These are phyloP conservation scores for Leishmania braziliensis DNA, from an alignment of 208 protist genomes.

Conservation along the genomic window DNA sequence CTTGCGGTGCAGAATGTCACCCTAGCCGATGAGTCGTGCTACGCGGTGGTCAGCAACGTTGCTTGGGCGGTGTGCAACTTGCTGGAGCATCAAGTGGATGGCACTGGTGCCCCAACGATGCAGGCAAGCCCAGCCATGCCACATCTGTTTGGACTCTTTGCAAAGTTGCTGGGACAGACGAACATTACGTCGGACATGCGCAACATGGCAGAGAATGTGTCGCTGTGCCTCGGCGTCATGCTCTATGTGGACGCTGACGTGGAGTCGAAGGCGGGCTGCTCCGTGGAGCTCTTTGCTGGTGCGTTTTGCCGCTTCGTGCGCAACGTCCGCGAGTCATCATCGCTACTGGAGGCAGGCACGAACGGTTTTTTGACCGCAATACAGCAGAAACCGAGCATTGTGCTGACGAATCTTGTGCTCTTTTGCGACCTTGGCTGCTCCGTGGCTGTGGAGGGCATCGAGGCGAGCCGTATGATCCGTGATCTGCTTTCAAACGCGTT, in stretches of 20 bases:
- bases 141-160: constrained; percentile 62
- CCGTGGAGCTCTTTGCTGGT: constrained; percentile 46
- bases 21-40: constrained; percentile 46
- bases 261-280: constrained; percentile 43
- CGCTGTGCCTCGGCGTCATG: constrained; percentile 74
- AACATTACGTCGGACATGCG: constrained; percentile 69
- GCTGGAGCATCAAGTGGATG: constrained; percentile 71
- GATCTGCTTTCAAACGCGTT: constrained; percentile 48
- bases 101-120: constrained; percentile 51
- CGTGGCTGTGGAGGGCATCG: constrained; percentile 33
- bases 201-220: constrained; percentile 87
- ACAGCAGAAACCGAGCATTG: constrained; percentile 35
- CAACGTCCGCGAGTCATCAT: constrained; percentile 59
- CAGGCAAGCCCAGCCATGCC: constrained; percentile 35
- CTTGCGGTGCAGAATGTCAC: constrained; percentile 55
- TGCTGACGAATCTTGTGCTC: constrained; percentile 36
- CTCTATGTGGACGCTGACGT: constrained; percentile 61
- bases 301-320: constrained; percentile 79
- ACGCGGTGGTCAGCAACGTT: constrained; percentile 73
- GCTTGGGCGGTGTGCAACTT: constrained; percentile 83
- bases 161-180: constrained; percentile 32
- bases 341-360: constrained; percentile 55
- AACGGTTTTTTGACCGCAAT: constrained; percentile 63
- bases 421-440: constrained; percentile 78
- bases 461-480: constrained; percentile 52